Conservation (phyloP, 305 asterid genomes). For the Ilex paraguariensis region DNA sequence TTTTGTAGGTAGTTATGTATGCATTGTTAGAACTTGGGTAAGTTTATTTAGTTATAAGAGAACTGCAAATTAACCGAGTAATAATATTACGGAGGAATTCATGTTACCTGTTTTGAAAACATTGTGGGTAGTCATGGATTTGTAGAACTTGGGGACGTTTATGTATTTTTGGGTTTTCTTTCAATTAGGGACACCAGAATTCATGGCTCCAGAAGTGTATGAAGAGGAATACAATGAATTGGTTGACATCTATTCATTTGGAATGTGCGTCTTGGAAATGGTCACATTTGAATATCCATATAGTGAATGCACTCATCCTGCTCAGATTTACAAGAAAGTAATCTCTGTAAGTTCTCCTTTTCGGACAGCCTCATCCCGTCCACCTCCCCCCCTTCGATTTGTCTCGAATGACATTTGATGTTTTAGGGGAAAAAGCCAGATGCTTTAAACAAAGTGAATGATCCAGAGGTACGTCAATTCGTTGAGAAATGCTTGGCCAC, state of each 20-base stretch:
- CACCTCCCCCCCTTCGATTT: neutral
- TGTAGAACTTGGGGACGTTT: neutral
- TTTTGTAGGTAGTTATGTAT: too few relatives aligned
- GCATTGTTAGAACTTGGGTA: too few relatives aligned
- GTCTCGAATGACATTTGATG: constrained; percentile 6
- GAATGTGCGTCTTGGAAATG: constrained; percentile 89
- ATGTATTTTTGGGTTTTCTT: constrained; percentile 1
- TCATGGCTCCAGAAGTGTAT: constrained; percentile 88
- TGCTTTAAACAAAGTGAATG: constrained; percentile 62
- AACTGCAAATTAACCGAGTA: too few relatives aligned
- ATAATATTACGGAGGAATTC: too few relatives aligned
- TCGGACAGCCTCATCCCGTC: neutral
- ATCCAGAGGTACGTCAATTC: constrained; percentile 60
- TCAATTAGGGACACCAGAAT: constrained; percentile 73
- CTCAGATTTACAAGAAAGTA: constrained; percentile 87
- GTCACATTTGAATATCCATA: constrained; percentile 86
- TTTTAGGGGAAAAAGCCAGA: constrained; percentile 71
- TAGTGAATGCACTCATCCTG: constrained; percentile 82
- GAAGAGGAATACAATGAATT: constrained; percentile 83
- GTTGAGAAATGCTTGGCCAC: constrained; percentile 76
- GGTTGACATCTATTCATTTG: constrained; percentile 80
- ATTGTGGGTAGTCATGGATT: neutral
- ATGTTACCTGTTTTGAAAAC: neutral
- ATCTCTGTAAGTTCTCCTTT: constrained; percentile 46
- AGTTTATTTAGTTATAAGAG: too few relatives aligned